Conservation (phyloP, 208 protist genomes). For the Leishmania guyanensis region DNA sequence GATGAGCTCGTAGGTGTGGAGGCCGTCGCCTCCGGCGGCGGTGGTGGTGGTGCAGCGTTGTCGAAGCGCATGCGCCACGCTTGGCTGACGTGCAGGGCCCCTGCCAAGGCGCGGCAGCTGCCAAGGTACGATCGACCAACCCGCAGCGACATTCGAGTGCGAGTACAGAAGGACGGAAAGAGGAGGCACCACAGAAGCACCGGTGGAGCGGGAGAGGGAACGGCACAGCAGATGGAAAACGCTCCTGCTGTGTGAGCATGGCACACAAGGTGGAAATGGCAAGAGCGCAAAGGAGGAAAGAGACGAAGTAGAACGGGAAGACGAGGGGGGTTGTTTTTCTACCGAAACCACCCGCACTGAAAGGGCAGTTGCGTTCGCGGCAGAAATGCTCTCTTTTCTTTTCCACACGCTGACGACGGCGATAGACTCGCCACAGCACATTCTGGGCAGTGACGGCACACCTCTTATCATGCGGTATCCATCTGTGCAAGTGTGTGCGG, state of each 20-base stretch:
- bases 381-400: neutral
- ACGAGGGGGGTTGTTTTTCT: too few relatives aligned
- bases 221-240: neutral
- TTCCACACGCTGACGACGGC: neutral
- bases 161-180: neutral
- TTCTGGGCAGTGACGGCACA: neutral
- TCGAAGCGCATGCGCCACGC: constrained; percentile 48
- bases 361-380: neutral
- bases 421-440: neutral
- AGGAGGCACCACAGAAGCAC: neutral
- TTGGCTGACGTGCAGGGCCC: constrained; percentile 12
- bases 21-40: neutral
- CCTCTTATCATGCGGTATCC: neutral
- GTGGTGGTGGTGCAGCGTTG: constrained; percentile 17
- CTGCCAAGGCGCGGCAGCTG: neutral
- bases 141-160: constrained; percentile 1
- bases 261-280: neutral
- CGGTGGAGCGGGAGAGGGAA: neutral
- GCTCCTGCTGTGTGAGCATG: neutral
- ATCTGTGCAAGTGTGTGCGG: neutral
- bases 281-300: neutral
- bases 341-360: neutral
- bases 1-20: neutral
- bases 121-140: neutral
- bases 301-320: neutral